Percentiles rank a stretch among this genome's conserved stretches.
phyloP scores from a whole-genome alignment of 2,329 filamentous ascomycete genomes.

The Alternaria rosae region DNA sequence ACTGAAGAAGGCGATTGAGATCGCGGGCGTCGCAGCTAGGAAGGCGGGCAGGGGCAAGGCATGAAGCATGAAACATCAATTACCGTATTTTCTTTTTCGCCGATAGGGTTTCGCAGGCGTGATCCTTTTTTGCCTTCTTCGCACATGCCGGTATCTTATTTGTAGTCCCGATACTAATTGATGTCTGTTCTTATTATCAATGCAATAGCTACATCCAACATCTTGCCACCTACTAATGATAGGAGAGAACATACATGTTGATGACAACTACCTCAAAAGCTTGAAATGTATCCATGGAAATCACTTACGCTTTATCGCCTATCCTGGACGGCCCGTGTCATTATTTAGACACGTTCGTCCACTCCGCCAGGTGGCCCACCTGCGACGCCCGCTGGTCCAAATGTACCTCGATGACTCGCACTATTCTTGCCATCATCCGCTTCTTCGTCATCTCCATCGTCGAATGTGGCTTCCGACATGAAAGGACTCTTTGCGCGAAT shows the following conservation, averaged over 20 bases:
- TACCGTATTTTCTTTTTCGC: not conserved
- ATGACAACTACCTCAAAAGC: too few species aligned
- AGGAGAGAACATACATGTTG: not conserved
- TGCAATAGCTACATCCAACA: not conserved
- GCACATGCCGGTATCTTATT: not conserved
- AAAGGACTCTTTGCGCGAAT: constrained; percentile 50
- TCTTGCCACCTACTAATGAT: not conserved
- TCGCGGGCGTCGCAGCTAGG: not conserved
- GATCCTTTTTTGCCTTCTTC: not conserved
- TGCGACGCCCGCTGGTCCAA: constrained; percentile 17
- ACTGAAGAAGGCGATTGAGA: not conserved
- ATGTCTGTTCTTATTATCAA: not conserved
- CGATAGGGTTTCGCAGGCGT: not conserved
- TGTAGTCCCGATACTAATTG: not conserved
- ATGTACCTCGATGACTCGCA: not conserved
- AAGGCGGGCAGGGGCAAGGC: not conserved
- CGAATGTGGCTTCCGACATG: constrained; percentile 42
- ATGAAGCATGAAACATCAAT: not conserved
- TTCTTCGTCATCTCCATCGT: constrained; percentile 14
- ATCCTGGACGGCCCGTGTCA: not conserved
- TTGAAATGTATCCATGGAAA: too few species aligned
- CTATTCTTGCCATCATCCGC: not conserved
- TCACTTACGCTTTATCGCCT: too few species aligned
- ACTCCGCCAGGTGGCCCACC: constrained; percentile 15
- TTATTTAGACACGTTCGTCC: not conserved